Conservation (phyloP, 176 grass and related monocot genomes). For the Aegilops tauschii region DNA sequence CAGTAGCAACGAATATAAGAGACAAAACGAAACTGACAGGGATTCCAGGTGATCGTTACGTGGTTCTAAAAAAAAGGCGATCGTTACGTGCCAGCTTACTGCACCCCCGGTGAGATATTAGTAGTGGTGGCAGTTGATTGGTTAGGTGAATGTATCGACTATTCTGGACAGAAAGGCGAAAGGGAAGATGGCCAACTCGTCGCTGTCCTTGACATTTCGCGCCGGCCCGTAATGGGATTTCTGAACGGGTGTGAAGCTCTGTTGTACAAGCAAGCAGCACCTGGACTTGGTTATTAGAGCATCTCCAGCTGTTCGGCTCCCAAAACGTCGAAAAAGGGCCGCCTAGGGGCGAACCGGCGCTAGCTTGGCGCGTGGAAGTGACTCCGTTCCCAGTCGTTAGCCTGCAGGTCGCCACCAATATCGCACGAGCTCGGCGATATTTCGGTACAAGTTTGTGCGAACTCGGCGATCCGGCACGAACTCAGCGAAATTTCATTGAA, state of each 20-base stretch:
- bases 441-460: too few species aligned
- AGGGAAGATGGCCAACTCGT: background rate
- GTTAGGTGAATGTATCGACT: background rate
- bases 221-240: background rate
- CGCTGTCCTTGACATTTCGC: background rate
- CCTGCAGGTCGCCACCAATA: too few species aligned
- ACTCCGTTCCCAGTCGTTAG: too few species aligned
- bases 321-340: too few species aligned
- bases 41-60: conserved; percentile 9
- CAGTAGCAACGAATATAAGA: background rate
- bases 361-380: too few species aligned
- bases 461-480: too few species aligned
- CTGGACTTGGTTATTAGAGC: background rate
- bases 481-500: too few species aligned
- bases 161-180: background rate
- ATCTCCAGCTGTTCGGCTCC: too few species aligned
- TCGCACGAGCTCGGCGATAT: too few species aligned
- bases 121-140: conserved; percentile 7
- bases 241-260: background rate
- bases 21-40: background rate
- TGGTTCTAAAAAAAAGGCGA: background rate
- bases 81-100: conserved; percentile 6
- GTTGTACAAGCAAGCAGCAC: background rate
- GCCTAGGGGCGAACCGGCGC: too few species aligned
- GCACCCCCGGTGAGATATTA: background rate